Conservation (phyloP, 345 rosid genomes). For the Linum tenue region DNA sequence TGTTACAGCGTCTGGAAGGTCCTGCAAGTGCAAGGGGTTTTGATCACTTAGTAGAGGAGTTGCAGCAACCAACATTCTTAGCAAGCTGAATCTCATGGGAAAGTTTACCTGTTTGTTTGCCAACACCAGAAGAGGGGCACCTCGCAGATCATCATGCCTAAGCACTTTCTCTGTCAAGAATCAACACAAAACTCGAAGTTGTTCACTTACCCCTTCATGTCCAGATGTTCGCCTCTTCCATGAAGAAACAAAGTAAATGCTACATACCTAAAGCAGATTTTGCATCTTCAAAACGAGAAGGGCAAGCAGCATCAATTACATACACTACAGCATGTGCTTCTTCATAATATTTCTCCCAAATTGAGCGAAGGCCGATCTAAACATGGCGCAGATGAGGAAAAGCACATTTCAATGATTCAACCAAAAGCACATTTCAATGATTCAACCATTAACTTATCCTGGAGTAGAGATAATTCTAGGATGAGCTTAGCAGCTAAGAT, state of each 20-base stretch:
- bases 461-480: not conserved
- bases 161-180: slow-evolving; percentile 65
- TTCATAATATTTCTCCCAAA: slow-evolving; percentile 99
- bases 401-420: not conserved
- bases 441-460: not conserved
- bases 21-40: slow-evolving; percentile 38
- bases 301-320: slow-evolving; percentile 88
- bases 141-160: slow-evolving; percentile 90
- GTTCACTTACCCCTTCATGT: slow-evolving; percentile 2
- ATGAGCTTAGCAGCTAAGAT: too few relatives aligned
- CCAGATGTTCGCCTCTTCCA: not conserved
- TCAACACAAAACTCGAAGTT: slow-evolving; percentile 1
- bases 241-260: not conserved
- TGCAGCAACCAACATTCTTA: not conserved
- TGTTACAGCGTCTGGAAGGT: slow-evolving; percentile 77
- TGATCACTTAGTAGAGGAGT: not conserved
- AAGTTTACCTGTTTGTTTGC: slow-evolving; percentile 85
- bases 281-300: slow-evolving; percentile 90
- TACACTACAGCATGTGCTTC: slow-evolving; percentile 92
- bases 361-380: slow-evolving; percentile 92
- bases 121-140: slow-evolving; percentile 83
- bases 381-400: not conserved
- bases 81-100: not conserved
- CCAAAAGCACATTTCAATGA: too few relatives aligned
- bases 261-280: slow-evolving; percentile 79